Percentiles rank a stretch among this genome's conserved stretches.
Evolutionary conservation across 176 grass and related monocot genomes (phyloP).

Genomic region (Musa itinerans): DNA sequence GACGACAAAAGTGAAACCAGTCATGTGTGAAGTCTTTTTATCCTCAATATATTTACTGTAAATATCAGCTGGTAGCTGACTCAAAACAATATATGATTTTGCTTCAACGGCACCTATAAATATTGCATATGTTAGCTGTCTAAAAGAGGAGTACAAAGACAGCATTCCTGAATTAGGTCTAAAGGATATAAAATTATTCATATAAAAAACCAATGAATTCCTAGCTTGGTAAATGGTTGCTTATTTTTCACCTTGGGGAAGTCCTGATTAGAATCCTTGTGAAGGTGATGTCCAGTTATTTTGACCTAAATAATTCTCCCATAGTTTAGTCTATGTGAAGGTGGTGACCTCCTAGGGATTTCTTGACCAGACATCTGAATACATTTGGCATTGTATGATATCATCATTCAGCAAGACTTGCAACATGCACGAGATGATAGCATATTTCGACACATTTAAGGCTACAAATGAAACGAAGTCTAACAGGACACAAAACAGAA

Average conservation of each 20-base stretch:
- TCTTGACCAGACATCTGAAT: too few species aligned
- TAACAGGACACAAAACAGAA: not conserved
- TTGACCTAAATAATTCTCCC: not conserved
- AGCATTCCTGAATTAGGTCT: not conserved
- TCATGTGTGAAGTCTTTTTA: constrained; percentile 45
- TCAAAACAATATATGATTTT: constrained; percentile 71
- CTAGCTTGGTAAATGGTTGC: not conserved
- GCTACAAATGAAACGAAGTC: not conserved
- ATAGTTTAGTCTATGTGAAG: too few species aligned
- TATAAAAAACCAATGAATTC: not conserved
- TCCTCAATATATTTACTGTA: constrained; percentile 59
- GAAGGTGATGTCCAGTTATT: not conserved
- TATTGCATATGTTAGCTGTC: not conserved
- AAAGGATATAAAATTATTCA: not conserved
- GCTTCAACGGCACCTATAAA: constrained; percentile 39
- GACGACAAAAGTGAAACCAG: constrained; percentile 64
- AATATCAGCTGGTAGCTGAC: constrained; percentile 39
- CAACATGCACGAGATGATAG: too few species aligned
- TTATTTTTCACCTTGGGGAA: not conserved
- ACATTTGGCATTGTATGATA: too few species aligned
- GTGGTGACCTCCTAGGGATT: too few species aligned
- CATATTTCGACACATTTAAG: not conserved
- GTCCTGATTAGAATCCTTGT: not conserved
- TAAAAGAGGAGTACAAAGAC: not conserved
- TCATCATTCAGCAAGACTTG: too few species aligned